Evolutionary conservation across 352 stramenopile species (phyloP), one percentile per base, ranked within the genome.

Genomic region (Phytopythium montanum): DNA sequence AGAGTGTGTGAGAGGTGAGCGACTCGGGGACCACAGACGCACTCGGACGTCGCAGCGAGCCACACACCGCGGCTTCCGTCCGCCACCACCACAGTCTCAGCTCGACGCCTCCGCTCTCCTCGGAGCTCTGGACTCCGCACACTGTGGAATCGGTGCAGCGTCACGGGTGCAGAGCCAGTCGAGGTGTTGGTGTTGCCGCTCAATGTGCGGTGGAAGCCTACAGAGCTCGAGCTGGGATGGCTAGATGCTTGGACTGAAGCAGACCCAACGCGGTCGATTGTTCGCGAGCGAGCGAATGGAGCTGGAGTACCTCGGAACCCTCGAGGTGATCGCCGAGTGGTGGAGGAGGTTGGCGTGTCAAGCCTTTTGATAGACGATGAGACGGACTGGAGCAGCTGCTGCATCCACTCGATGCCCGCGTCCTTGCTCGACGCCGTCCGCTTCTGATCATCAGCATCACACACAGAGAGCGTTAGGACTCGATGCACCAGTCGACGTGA

Each of bases 251-350:
- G 33, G 49, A 14, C 5, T 2, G 34, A 49, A 19, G 19, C 14
- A 25, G 14, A 7, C 4, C 52, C 65, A 28, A 71, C 36, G 9
- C 70, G 67, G 42, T 79, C 70, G 33, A 76, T 68, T n/a, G 73
- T 82, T 31, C 65, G 68, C 28, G 73, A 79, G 2, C 73, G 70
- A 38, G 66, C 70, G 59, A 82, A 79, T 7, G 66, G 60, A 1
- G 70, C 65, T 0, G 62, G 19, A 29, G 19, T 19, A 4, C 19
- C 29, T 12, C 36, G 19, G 31, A 4, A 18, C 45, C 50, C 5
- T 41, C 49, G 5, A 41, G 28, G 3, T 8, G 23, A 19, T 36
- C 29, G 29, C 16, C 19, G 36, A 18, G 3, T 41, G 33, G 31
- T 9, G 4, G 23, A 21, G 2, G 44, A 33, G 10, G 5, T 33